These are phyloP conservation scores for Gossypium schwendimanii DNA, from an alignment of 441 rosid genomes.

Conservation along the genomic window DNA sequence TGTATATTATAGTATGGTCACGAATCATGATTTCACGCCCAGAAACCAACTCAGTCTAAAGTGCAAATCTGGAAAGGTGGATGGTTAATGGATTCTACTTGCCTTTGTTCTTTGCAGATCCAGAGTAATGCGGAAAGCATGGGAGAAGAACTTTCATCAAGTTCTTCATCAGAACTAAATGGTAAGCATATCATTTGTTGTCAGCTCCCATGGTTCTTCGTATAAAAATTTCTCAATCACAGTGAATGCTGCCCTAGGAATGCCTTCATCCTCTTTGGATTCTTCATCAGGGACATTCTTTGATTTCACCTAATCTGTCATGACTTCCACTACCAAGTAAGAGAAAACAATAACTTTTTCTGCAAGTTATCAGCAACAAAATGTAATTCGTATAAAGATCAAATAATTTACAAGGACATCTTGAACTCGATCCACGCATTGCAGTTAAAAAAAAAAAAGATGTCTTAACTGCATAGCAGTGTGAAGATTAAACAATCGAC, in stretches of 20 bases:
- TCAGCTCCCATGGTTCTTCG: slow-evolving; percentile 4
- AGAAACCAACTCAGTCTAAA: not conserved
- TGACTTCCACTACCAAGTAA: slow-evolving; percentile 12
- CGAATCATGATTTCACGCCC: not conserved
- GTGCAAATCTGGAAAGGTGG: not conserved
- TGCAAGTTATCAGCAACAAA: not conserved
- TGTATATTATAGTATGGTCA: not conserved
- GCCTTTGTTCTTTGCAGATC: slow-evolving; percentile 7
- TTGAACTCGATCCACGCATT: not conserved
- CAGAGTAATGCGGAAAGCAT: not conserved
- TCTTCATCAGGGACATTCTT: slow-evolving; percentile 44
- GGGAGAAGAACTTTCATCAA: not conserved
- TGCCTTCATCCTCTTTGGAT: not conserved
- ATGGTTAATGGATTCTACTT: not conserved
- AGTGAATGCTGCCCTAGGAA: not conserved
- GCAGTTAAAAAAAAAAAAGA: not conserved
- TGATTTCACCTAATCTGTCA: slow-evolving; percentile 55
- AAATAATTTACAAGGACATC: not conserved
- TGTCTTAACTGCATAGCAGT: not conserved
- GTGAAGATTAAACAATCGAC: not conserved
- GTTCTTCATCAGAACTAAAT: not conserved
- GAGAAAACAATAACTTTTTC: not conserved
- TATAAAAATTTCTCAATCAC: not conserved
- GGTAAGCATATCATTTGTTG: not conserved
- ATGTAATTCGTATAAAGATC: not conserved